Evolutionary conservation across 2,329 filamentous ascomycete genomes (phyloP), one percentile per base, ranked within the genome.

Genomic region (Geosmithia putterillii): DNA sequence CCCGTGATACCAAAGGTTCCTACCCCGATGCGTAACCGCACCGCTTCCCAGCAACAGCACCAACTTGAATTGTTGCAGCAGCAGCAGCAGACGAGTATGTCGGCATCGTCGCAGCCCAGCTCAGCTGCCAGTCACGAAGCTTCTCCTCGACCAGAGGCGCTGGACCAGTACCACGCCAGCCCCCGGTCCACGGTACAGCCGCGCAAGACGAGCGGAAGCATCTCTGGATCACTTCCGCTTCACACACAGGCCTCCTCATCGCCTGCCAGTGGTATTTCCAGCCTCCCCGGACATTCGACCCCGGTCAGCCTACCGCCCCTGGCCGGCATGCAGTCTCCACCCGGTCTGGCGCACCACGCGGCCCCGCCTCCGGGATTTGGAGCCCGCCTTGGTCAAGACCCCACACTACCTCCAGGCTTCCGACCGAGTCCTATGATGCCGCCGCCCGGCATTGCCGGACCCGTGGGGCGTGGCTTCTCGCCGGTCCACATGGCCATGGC

Each of bases 1-100:
- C 90, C 92, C 7, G 81, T 79, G 21, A 65, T 94, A 40, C 81
- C 88, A 12, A 95, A 95, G 59, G 81, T 81, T 18, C 80, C 87
- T 5, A 89, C 86, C 12, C 86, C 88, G 8, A 82, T 79, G 50
- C 83, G 84, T 48, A 74, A 80, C 34, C 80, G 86, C 44, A 85
- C 89, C 47, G 65, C 77, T 40, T 92, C 87, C 8, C 86, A 94
- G 49, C 87, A 94, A 49, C 86, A 92, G 57, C 82, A 81, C 21
- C 79, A 32, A 12, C 28, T n/a, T n/a, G n/a, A n/a, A n/a, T n/a
- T n/a, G n/a, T n/a, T 12, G 28, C 28, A 32, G 10, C 28, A 32
- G 28, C 28, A 32, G 28, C 28, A 32, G 28, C 70, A 76, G 7
- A 75, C 78, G 7, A 82, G 79, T 42, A 84, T 86, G 3, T 79